Evolutionary conservation across 176 grass and related monocot genomes (phyloP), one percentile per base, ranked within the genome.

Genomic region (Lolium multiflorum): DNA sequence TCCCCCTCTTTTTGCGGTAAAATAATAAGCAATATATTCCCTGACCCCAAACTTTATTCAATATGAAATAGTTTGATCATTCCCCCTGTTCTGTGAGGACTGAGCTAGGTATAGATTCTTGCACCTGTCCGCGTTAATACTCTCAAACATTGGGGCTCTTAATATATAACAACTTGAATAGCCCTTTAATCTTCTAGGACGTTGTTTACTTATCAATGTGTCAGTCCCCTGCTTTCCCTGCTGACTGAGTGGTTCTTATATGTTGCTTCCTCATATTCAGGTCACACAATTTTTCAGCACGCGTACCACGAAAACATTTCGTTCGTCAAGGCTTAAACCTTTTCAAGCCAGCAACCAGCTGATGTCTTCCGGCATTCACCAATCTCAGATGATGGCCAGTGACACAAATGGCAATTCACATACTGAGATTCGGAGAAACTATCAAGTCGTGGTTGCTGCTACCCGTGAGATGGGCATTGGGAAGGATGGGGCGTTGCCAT

Each of bases 401-500:
- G 11, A 5, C 6, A 38, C 64, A 38, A 92, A 84, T 88, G 84
- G 86, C n/a, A 80, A 72, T 84, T 76, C 69, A 70, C 87, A 60
- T 44, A 67, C 11, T 67, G 64, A 50, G 39, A 71, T 59, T 80
- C 62, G 63, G 80, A 91, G 95, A 49, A 90, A 83, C 62, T 97
- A 91, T 89, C 89, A 97, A 60, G 88, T 97, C 2, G 79, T 94
- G 39, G 89, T 94, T 63, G 95, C 95, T 71, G 95, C 92, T 48
- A 94, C 92, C 66, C 90, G 41, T 54, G 90, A 97, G 59, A 78
- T 97, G 92, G 92, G 92, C 75, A 97, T 97, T 56, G 95, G 92
- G 14, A 97, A 94, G 81, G 90, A 93, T 64, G 92, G 90, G 10
- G 47, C 47, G 35, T 78, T 97, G 41, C 92, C 95, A 61, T 97